These are phyloP conservation scores for Trichosporon ovoides DNA, from an alignment of 1,284 basidiomycete genomes.

Conservation along the genomic window DNA sequence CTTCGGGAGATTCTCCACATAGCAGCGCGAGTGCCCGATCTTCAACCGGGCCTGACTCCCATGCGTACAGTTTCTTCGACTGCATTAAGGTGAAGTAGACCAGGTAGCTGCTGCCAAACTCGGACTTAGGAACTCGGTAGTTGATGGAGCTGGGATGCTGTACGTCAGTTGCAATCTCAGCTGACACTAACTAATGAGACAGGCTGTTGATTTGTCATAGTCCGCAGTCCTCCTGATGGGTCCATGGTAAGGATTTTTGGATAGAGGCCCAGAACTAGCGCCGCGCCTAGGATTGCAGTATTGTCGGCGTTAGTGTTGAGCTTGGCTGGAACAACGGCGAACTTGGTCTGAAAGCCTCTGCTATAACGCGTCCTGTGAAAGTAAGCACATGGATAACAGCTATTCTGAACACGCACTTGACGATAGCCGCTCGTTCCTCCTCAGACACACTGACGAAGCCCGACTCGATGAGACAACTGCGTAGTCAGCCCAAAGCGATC, in stretches of 20 bases:
- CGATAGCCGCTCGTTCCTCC: slow-evolving; percentile 65
- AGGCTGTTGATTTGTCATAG: slow-evolving; percentile 76
- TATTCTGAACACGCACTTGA: slow-evolving; percentile 52
- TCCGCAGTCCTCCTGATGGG: slow-evolving; percentile 59
- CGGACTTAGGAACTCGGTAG: slow-evolving; percentile 60
- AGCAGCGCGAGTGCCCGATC: slow-evolving; percentile 78
- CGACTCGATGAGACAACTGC: slow-evolving; percentile 69
- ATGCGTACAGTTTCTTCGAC: slow-evolving; percentile 67
- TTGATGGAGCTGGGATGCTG: slow-evolving; percentile 91
- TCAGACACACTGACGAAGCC: slow-evolving; percentile 71
- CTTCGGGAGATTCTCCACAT: slow-evolving; percentile 80
- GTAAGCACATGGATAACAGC: background rate
- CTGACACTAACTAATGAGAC: slow-evolving; percentile 49
- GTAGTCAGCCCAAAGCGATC: background rate
- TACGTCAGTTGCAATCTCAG: slow-evolving; percentile 66
- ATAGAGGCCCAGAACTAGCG: slow-evolving; percentile 83
- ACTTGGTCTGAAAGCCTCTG: slow-evolving; percentile 63
- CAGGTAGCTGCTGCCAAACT: slow-evolving; percentile 70
- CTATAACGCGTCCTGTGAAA: slow-evolving; percentile 64
- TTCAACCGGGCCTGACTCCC: slow-evolving; percentile 89
- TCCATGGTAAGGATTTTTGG: slow-evolving; percentile 78
- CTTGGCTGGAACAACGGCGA: slow-evolving; percentile 68
- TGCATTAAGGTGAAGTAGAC: slow-evolving; percentile 82
- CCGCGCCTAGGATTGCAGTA: slow-evolving; percentile 67
- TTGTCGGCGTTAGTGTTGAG: slow-evolving; percentile 64